These are phyloP conservation scores for Graphilbum ipis-grandicollis DNA, from an alignment of 2,329 filamentous ascomycete species.

Conservation along the genomic window DNA sequence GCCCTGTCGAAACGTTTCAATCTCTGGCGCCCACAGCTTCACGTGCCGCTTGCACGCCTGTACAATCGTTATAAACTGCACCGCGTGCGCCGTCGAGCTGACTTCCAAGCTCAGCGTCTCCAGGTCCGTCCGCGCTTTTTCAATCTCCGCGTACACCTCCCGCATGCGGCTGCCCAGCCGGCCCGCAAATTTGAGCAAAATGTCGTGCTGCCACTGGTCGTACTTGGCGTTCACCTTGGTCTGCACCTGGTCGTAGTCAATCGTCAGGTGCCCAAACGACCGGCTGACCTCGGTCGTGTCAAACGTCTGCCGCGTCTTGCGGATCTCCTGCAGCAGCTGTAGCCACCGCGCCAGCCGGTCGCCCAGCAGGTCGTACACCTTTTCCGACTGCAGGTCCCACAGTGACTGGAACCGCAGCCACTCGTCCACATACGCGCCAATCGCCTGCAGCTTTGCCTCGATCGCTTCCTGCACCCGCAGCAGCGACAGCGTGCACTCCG, in stretches of 20 bases:
- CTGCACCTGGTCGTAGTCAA: slow-evolving; percentile 97
- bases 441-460: slow-evolving; percentile 64
- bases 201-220: slow-evolving; percentile 98
- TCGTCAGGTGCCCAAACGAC: slow-evolving; percentile 81
- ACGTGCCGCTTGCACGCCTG: slow-evolving; percentile 92
- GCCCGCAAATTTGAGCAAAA: slow-evolving; percentile 78
- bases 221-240: slow-evolving; percentile 98
- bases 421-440: slow-evolving; percentile 81
- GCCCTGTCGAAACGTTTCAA: slow-evolving; percentile 89
- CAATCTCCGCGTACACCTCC: slow-evolving; percentile 81
- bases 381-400: slow-evolving; percentile 92
- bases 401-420: slow-evolving; percentile 98
- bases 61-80: slow-evolving; percentile 95
- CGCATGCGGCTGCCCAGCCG: slow-evolving; percentile 81
- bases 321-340: slow-evolving; percentile 89
- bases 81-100: slow-evolving; percentile 88
- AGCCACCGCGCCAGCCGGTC: slow-evolving; percentile 88
- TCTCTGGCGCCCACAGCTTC: slow-evolving; percentile 84
- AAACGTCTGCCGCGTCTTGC: slow-evolving; percentile 88
- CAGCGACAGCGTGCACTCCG: slow-evolving; percentile 64
- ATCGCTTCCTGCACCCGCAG: slow-evolving; percentile 67
- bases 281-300: slow-evolving; percentile 91
- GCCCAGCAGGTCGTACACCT: slow-evolving; percentile 82
- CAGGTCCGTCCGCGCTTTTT: slow-evolving; percentile 75
- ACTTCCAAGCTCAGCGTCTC: slow-evolving; percentile 87